A percentile compares a stretch with the other conserved stretches of the same genome.
phyloP scores from a whole-genome alignment of 164 flowering plant species.

The Umbellularia californica region DNA sequence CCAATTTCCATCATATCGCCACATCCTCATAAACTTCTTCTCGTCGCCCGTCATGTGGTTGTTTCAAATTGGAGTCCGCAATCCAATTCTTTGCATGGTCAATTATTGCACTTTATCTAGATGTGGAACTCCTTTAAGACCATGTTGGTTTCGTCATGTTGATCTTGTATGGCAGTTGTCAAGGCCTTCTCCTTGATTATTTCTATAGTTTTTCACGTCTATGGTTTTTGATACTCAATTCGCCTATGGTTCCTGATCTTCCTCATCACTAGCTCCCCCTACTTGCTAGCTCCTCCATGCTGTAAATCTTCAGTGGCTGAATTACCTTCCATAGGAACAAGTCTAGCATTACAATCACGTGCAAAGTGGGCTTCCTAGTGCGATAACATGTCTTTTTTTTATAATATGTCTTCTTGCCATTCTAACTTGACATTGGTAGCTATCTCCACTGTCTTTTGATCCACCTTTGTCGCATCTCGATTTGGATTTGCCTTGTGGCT shows the following conservation, averaged over 20 bases:
- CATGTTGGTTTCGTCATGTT: not conserved
- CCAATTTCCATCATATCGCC: not conserved
- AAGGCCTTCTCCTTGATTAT: not conserved
- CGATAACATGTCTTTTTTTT: not conserved
- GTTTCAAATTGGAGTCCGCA: not conserved
- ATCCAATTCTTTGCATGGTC: not conserved
- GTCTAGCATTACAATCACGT: not conserved
- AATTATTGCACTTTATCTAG: not conserved
- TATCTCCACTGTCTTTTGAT: not conserved
- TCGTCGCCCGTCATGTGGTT: not conserved
- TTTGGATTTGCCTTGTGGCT: not conserved
- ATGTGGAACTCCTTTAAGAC: not conserved
- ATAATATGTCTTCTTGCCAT: not conserved
- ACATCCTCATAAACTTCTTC: not conserved
- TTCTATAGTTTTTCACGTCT: not conserved
- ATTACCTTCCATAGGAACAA: not conserved
- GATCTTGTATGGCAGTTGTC: not conserved
- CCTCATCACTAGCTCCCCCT: not conserved
- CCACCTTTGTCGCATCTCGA: not conserved
- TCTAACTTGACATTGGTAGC: not conserved
- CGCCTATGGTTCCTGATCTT: not conserved
- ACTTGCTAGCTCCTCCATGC: not conserved
- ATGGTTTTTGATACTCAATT: not conserved
- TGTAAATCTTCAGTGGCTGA: not conserved
- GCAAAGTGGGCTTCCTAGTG: not conserved